Conservation (phyloP, 2,329 filamentous ascomycete species). For the Scytalidium lignicola region DNA sequence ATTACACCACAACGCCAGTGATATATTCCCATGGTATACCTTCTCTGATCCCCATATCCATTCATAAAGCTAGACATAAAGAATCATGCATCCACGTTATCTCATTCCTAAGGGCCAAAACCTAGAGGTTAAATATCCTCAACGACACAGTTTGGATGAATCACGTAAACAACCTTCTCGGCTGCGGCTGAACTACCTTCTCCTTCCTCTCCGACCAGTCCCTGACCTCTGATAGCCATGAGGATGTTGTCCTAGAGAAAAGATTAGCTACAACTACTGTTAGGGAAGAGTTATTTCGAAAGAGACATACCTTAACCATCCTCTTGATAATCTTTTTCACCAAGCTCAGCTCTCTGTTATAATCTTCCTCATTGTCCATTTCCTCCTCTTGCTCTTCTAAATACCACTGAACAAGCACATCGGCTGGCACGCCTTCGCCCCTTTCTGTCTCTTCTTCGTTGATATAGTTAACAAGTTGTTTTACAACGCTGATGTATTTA, state of each 20-base stretch:
- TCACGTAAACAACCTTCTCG: slow-evolving; percentile 67
- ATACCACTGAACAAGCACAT: slow-evolving; percentile 82
- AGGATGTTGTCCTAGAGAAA: slow-evolving; percentile 75
- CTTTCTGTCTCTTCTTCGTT: slow-evolving; percentile 71
- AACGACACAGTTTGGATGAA: slow-evolving; percentile 90
- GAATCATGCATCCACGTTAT: background rate
- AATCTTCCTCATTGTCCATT: slow-evolving; percentile 73
- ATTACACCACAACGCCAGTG: background rate
- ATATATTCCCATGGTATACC: background rate
- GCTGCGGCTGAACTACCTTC: slow-evolving; percentile 37
- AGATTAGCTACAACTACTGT: slow-evolving; percentile 39
- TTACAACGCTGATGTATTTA: slow-evolving; percentile 88
- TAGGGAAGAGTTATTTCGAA: slow-evolving; percentile 1
- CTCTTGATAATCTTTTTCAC: slow-evolving; percentile 84
- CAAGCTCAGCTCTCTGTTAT: slow-evolving; percentile 68
- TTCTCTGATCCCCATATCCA: background rate
- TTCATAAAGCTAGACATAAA: background rate
- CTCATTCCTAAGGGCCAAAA: background rate
- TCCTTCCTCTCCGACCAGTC: slow-evolving; percentile 42
- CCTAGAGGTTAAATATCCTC: slow-evolving; percentile 40
- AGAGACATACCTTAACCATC: slow-evolving; percentile 79
- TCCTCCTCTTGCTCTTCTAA: slow-evolving; percentile 86
- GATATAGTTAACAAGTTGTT: slow-evolving; percentile 75
- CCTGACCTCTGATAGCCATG: slow-evolving; percentile 68
- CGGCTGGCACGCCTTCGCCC: slow-evolving; percentile 80